Conservation (phyloP, 169 alveolate genomes). For the Plasmodium vivax region DNA sequence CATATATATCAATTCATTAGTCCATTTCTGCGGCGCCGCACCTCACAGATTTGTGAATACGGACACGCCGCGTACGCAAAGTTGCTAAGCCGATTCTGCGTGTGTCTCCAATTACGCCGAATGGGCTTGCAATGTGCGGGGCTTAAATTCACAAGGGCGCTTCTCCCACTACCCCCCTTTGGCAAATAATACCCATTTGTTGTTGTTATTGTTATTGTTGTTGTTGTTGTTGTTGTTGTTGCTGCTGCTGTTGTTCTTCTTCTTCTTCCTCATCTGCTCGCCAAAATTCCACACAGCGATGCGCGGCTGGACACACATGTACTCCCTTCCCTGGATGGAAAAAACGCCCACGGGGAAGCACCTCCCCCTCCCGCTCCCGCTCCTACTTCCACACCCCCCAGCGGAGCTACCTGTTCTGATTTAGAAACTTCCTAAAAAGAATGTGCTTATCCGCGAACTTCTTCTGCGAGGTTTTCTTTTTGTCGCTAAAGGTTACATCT, state of each 20-base stretch:
- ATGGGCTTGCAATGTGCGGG: background rate
- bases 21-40: background rate
- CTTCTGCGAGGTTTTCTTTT: conserved; percentile 69
- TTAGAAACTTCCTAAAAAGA: conserved; percentile 61
- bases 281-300: background rate
- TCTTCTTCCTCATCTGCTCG: background rate
- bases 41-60: background rate
- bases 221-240: background rate
- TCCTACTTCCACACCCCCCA: background rate
- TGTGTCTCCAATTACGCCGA: background rate
- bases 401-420: conserved; percentile 26
- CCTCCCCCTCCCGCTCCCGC: background rate
- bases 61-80: background rate
- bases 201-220: background rate
- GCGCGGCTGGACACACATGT: background rate
- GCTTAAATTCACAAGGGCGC: background rate
- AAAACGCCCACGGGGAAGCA: background rate
- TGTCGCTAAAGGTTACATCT: conserved; percentile 65
- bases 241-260: background rate
- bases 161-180: background rate
- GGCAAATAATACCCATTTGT: background rate
- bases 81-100: background rate
- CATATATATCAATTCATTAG: background rate
- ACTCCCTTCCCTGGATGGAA: background rate
- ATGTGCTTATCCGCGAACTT: conserved; percentile 71